phyloP scores from a whole-genome alignment of 116 monocot species.

The Dioscorea cayenensis region DNA sequence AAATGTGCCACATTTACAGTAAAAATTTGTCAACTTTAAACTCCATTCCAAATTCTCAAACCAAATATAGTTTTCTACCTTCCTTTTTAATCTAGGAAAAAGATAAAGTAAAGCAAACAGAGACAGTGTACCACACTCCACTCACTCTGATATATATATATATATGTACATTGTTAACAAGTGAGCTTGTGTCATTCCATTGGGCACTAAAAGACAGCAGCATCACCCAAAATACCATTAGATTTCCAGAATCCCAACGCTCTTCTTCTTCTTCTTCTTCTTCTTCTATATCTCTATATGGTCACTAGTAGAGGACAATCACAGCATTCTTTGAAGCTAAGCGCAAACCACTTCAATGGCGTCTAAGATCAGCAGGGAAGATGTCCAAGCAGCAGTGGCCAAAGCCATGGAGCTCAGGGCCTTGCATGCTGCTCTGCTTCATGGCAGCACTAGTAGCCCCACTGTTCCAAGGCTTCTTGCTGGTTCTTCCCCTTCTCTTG shows the following conservation, averaged over 20 bases:
- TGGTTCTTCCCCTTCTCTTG: conserved; percentile 38
- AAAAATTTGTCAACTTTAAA: too few relatives aligned
- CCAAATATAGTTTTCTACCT: too few relatives aligned
- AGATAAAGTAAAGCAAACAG: too few relatives aligned
- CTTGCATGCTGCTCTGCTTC: conserved; percentile 69
- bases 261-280: background rate
- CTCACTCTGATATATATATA: too few relatives aligned
- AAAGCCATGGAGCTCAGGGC: conserved; percentile 85
- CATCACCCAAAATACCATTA: background rate
- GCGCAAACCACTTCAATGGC: conserved; percentile 15
- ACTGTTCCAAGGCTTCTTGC: conserved; percentile 17
- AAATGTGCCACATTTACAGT: too few relatives aligned
- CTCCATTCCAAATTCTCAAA: too few relatives aligned
- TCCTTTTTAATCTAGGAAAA: too few relatives aligned
- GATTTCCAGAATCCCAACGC: conserved; percentile 1
- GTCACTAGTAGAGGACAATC: background rate
- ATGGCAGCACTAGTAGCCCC: conserved; percentile 30
- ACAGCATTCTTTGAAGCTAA: background rate
- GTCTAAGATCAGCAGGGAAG: conserved; percentile 45
- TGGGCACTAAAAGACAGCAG: background rate
- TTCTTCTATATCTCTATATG: background rate
- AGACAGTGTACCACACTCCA: too few relatives aligned
- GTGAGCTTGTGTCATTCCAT: background rate
- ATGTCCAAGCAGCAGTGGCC: conserved; percentile 70
- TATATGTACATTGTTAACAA: too few relatives aligned